These are phyloP conservation scores for Fusarium sp. DNA, from an alignment of 2,329 filamentous ascomycete species.

Conservation along the genomic window DNA sequence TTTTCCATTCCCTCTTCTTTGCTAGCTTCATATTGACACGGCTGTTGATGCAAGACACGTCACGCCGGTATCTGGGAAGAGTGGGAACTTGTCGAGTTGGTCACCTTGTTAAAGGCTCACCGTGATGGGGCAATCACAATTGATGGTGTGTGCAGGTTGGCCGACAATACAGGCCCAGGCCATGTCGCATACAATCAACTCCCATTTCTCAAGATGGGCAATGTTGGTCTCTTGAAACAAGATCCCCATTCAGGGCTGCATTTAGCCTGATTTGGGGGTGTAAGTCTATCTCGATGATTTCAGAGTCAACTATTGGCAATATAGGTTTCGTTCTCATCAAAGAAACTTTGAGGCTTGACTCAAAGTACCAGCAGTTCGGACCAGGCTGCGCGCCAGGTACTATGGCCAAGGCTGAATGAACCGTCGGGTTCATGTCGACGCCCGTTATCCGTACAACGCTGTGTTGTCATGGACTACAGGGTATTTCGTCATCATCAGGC, in stretches of 20 bases:
- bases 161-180: constrained; percentile 3
- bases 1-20: neutral
- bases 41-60: constrained; percentile 21
- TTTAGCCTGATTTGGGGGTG: constrained; percentile 8
- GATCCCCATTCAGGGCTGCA: neutral
- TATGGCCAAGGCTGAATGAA: constrained; percentile 6
- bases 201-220: constrained; percentile 12
- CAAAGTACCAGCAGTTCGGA: constrained; percentile 16
- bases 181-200: neutral
- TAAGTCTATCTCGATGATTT: constrained; percentile 3
- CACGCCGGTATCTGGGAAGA: constrained; percentile 7
- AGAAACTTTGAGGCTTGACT: neutral
- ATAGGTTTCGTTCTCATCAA: neutral
- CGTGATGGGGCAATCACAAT: neutral
- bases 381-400: constrained; percentile 3
- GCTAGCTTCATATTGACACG: neutral
- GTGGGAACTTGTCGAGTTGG: neutral
- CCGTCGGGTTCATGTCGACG: constrained; percentile 7
- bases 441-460: neutral
- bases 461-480: neutral
- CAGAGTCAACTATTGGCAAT: neutral
- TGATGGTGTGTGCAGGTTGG: neutral
- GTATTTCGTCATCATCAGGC: neutral
- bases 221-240: constrained; percentile 25
- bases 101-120: neutral